Evolutionary conservation across 2,329 filamentous ascomycete species (phyloP).

Genomic region (Apiospora rasikravindrae): DNA sequence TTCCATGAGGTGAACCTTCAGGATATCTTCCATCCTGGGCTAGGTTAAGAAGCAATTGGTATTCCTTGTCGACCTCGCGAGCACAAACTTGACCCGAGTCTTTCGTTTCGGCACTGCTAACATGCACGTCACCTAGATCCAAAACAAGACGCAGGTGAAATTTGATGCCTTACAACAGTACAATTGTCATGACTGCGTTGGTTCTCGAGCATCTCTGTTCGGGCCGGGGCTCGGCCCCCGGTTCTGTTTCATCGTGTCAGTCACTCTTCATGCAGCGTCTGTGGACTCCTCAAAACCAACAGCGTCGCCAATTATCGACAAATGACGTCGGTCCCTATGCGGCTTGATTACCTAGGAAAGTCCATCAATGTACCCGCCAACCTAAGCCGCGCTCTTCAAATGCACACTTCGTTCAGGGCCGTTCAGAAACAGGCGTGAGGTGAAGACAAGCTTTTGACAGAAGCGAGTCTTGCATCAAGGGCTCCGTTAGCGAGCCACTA

Average conservation of each 20-base stretch:
- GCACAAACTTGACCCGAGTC: background rate
- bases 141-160: background rate
- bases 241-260: slow-evolving; percentile 7
- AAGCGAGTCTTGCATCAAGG: background rate
- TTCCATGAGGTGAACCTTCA: background rate
- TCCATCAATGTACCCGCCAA: background rate
- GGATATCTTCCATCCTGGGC: background rate
- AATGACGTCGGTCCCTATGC: slow-evolving; percentile 7
- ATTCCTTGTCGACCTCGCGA: background rate
- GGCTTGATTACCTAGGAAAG: background rate
- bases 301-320: background rate
- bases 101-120: background rate
- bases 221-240: background rate
- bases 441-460: slow-evolving; percentile 7
- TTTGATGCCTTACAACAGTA: background rate
- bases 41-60: background rate
- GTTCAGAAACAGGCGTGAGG: background rate
- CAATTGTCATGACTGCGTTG: background rate
- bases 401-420: background rate
- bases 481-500: background rate
- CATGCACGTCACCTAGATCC: background rate
- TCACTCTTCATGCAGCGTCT: background rate
- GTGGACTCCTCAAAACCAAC: background rate
- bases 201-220: background rate
- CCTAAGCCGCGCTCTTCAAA: background rate